Conservation (phyloP, 305 asterid species). For the Fraxinus floribunda region DNA sequence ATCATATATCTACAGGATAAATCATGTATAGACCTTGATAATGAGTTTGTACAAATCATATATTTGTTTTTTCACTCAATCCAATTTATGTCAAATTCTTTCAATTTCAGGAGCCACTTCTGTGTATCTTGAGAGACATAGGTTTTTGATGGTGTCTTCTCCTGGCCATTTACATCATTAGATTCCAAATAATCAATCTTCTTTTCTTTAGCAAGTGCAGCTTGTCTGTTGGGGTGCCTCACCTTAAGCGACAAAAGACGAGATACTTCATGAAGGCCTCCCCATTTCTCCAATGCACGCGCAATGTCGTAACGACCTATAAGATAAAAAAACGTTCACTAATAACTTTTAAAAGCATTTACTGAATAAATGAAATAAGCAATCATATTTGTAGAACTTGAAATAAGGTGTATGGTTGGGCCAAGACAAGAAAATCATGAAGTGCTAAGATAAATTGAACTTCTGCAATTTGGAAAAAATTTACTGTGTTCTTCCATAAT, state of each 20-base stretch:
- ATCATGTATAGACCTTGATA: neutral
- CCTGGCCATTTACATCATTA: slow-evolving; percentile 32
- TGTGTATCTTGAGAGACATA: slow-evolving; percentile 59
- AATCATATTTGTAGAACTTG: neutral
- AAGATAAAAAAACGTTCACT: neutral
- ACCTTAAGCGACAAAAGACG: slow-evolving; percentile 79
- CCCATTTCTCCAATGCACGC: slow-evolving; percentile 96
- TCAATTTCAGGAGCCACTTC: slow-evolving; percentile 64
- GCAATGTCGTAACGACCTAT: slow-evolving; percentile 87
- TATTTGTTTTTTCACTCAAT: slow-evolving; percentile 38
- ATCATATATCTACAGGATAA: slow-evolving; percentile 11
- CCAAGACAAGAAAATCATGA: neutral
- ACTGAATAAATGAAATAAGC: neutral
- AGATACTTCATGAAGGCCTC: slow-evolving; percentile 91
- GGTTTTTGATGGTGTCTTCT: slow-evolving; percentile 38
- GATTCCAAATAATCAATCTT: slow-evolving; percentile 37
- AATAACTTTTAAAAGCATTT: slow-evolving; percentile 1
- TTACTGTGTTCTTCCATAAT: neutral
- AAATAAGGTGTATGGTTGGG: neutral
- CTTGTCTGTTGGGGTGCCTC: slow-evolving; percentile 72
- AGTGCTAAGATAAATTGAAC: neutral
- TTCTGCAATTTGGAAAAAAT: neutral
- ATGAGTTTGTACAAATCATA: neutral
- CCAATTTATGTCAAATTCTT: slow-evolving; percentile 81
- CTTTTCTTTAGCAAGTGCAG: slow-evolving; percentile 52